These are phyloP conservation scores for Gastrolobium bilobum DNA, from an alignment of 306 rosid genomes.

Conservation along the genomic window DNA sequence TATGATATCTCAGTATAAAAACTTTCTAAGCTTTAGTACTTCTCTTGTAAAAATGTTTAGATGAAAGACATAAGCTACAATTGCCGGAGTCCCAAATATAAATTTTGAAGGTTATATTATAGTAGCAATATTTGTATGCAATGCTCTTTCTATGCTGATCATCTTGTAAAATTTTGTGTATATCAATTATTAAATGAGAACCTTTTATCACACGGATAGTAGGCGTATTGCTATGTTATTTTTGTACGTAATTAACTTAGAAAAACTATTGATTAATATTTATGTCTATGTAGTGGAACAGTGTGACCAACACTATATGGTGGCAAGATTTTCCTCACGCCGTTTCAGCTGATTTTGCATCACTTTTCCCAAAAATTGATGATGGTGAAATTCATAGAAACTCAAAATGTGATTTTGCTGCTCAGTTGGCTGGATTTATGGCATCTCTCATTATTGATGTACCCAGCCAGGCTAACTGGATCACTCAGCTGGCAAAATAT, in stretches of 20 bases:
- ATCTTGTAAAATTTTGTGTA: constrained; percentile 33
- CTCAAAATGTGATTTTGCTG: constrained; percentile 71
- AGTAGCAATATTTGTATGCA: neutral
- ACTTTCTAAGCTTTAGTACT: neutral
- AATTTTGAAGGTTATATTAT: constrained; percentile 16
- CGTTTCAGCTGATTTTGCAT: constrained; percentile 59
- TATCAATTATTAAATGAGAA: constrained; percentile 31
- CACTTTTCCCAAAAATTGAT: constrained; percentile 66
- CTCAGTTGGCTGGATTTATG: constrained; percentile 88
- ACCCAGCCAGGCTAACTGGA: constrained; percentile 81
- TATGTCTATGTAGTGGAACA: constrained; percentile 67
- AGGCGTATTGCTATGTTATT: constrained; percentile 31
- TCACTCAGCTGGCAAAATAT: constrained; percentile 72
- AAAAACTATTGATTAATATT: constrained; percentile 42
- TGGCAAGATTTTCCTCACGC: constrained; percentile 88
- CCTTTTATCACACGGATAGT: neutral
- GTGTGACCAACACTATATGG: constrained; percentile 86
- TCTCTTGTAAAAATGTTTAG: constrained; percentile 25
- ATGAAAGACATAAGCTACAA: constrained; percentile 31
- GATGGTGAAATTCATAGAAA: constrained; percentile 47
- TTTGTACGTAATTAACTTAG: constrained; percentile 1
- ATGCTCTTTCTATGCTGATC: neutral
- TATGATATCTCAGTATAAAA: neutral
- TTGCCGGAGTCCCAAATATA: neutral
- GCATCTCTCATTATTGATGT: constrained; percentile 77